Base-by-base conservation (phyloP, 345 rosid species). In the Syzygium oleosum region DNA sequence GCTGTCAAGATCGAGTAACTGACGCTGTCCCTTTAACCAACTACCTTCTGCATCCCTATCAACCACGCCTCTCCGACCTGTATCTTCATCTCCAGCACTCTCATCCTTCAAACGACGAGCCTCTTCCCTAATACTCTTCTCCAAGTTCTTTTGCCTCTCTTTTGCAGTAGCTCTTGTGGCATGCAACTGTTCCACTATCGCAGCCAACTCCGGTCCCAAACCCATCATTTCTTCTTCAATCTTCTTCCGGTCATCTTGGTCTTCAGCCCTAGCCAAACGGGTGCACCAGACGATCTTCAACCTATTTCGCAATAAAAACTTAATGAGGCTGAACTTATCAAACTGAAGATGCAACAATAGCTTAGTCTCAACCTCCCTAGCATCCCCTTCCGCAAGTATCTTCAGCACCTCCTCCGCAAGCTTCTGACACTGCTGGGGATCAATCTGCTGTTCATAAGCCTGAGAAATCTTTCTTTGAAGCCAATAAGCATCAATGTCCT, bases 401-500 rank as follows among this genome's bases (percentile, higher is more conserved):
- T 93, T 92, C 87, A 96, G 94, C 89, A 96, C 99, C 90, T 97
- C 99, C 93, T 97, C 99, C 12, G 99, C 98, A 78, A 96, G 96
- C 88, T 92, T 95, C 88, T 95, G 98, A 90, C 99, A 94, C 92
- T 93, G 95, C 83, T 94, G 96, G 49, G 98, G 97, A 89, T 97
- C 99, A 88, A 96, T 95, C 89, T 96, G 92, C 89, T 95, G 97
- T n/a, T 94, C 97, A 90, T 89, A 95, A 87, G 98, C 96, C 91
- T 93, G 98, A 58, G 99, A 95, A 84, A 96, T 94, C 94, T 95
- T 95, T 90, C 99, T 93, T 91, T 97, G 98, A 78, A 97, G 98
- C 98, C 99, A 97, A 91, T 97, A 95, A 52, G 99, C 98, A 93
- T 96, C 99, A 89, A 98, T 95, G 52, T 96, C 99, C 93, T 95